Conservation (phyloP, 192 early-diverging fungal genomes). For the Backusella liffmaniae region DNA sequence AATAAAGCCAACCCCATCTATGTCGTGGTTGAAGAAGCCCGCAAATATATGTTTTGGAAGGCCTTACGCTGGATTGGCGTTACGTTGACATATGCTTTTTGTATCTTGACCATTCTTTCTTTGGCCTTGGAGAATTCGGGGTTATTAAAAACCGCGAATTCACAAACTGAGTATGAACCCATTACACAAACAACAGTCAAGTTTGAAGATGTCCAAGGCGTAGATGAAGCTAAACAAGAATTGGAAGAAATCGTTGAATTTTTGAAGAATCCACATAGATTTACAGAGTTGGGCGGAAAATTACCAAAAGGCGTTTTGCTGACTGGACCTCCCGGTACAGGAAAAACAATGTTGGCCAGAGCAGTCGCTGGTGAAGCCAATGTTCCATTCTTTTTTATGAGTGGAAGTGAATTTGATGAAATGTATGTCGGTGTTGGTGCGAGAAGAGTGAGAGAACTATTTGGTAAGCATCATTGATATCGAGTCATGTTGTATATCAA, state of each 20-base stretch:
- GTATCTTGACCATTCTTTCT: slow-evolving; percentile 67
- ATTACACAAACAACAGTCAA: slow-evolving; percentile 63
- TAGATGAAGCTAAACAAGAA: slow-evolving; percentile 98
- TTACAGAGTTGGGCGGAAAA: slow-evolving; percentile 91
- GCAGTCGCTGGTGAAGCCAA: slow-evolving; percentile 98
- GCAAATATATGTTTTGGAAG: slow-evolving; percentile 58
- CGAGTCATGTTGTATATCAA: not conserved
- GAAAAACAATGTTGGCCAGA: slow-evolving; percentile 95
- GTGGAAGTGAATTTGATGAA: slow-evolving; percentile 98
- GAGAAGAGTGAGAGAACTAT: slow-evolving; percentile 80
- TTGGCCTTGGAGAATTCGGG: slow-evolving; percentile 71
- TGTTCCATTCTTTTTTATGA: slow-evolving; percentile 99
- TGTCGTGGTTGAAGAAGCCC: slow-evolving; percentile 60
- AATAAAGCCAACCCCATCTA: slow-evolving; percentile 61
- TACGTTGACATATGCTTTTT: slow-evolving; percentile 66
- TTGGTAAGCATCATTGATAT: slow-evolving; percentile 46
- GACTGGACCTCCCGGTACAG: slow-evolving; percentile 94
- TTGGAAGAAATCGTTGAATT: slow-evolving; percentile 96
- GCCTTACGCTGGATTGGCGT: slow-evolving; percentile 59
- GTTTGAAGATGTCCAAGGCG: slow-evolving; percentile 95
- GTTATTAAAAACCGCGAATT: slow-evolving; percentile 58
- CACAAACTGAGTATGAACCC: slow-evolving; percentile 60
- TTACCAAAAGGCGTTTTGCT: slow-evolving; percentile 91
- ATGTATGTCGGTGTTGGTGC: slow-evolving; percentile 98
- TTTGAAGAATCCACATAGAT: slow-evolving; percentile 87